Conservation (phyloP, 306 rosid genomes). For the Cotoneaster glaucophyllus region DNA sequence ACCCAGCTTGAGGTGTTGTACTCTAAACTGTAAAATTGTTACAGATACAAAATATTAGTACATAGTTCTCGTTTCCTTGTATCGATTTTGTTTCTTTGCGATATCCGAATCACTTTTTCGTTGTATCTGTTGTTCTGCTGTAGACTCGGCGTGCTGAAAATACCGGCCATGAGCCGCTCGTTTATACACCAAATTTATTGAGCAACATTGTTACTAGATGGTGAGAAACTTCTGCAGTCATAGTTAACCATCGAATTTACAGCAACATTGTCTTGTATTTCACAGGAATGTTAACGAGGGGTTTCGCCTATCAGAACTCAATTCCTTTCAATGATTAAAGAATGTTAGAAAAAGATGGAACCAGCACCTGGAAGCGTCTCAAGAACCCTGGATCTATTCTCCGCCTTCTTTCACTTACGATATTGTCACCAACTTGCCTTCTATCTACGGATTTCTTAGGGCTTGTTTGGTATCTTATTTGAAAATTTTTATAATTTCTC, state of each 20-base stretch:
- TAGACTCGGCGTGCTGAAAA: not conserved
- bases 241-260: not conserved
- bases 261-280: not conserved
- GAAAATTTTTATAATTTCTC: too few species aligned
- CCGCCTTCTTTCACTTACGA: not conserved
- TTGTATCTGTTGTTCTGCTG: not conserved
- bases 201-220: not conserved
- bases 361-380: not conserved
- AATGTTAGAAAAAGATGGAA: too few species aligned
- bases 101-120: not conserved
- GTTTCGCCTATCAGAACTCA: not conserved
- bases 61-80: not conserved
- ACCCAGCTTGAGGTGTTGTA: conserved; percentile 19
- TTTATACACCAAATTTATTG: not conserved
- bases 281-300: not conserved
- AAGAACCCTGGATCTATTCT: not conserved
- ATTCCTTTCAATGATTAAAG: too few species aligned
- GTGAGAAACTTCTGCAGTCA: not conserved
- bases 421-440: not conserved
- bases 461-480: too few species aligned
- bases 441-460: not conserved
- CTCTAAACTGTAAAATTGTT: conserved; percentile 21
- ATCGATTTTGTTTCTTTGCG: not conserved
- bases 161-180: not conserved
- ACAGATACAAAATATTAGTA: conserved; percentile 17